phyloP scores from a whole-genome alignment of 192 early-diverging fungal species.

The Entrophospora sp. region DNA sequence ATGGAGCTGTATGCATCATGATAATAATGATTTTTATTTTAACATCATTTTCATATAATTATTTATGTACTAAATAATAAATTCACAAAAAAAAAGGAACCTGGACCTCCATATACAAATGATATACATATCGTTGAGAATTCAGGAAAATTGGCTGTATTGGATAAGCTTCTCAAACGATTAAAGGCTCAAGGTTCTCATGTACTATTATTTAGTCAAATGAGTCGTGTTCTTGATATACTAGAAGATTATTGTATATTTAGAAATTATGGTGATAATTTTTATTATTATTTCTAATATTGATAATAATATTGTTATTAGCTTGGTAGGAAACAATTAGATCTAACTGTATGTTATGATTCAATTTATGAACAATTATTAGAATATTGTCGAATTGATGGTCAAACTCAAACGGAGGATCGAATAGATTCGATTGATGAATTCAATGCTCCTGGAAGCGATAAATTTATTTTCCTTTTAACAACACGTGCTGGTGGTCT shows the following conservation, averaged over 20 bases:
- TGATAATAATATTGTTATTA: too few species aligned
- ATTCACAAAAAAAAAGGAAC: too few species aligned
- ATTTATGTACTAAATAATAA: too few species aligned
- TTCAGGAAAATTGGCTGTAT: constrained; percentile 81
- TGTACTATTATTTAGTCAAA: constrained; percentile 94
- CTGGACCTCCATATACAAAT: constrained; percentile 92
- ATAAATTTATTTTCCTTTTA: constrained; percentile 92
- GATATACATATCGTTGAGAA: constrained; percentile 94
- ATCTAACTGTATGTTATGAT: too few species aligned
- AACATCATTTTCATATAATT: too few species aligned
- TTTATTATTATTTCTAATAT: too few species aligned
- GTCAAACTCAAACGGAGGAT: constrained; percentile 90
- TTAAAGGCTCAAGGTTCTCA: constrained; percentile 85
- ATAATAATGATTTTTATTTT: too few species aligned
- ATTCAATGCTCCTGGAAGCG: constrained; percentile 80
- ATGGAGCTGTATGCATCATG: constrained; percentile 49
- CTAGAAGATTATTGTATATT: constrained; percentile 95
- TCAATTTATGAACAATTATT: too few species aligned
- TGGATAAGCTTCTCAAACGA: constrained; percentile 81
- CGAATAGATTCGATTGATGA: constrained; percentile 89
- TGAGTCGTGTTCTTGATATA: constrained; percentile 97
- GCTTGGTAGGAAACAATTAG: too few species aligned
- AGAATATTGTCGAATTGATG: constrained; percentile 94
- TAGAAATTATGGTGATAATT: constrained; percentile 75
- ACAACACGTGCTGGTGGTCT: constrained; percentile 97